Conservation (phyloP, 441 rosid genomes). For the Euphorbia celastroides region DNA sequence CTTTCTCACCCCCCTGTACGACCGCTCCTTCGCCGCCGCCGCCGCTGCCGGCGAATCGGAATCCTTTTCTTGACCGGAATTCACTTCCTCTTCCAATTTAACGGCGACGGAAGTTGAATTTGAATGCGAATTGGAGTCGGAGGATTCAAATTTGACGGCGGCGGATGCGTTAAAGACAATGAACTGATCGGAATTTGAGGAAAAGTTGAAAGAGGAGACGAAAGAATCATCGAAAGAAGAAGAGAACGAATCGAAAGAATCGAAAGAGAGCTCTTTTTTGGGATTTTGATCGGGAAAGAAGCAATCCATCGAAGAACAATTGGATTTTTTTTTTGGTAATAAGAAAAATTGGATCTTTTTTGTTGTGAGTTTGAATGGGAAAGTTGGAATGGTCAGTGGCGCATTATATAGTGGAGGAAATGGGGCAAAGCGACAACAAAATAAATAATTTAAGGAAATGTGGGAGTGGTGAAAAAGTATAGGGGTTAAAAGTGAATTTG, state of each 20-base stretch:
- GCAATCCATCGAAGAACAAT: conserved; percentile 25
- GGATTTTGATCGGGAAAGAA: conserved; percentile 19
- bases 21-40: conserved; percentile 33
- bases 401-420: not conserved
- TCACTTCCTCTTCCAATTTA: conserved; percentile 46
- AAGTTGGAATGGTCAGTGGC: not conserved
- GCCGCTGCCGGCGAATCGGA: conserved; percentile 9
- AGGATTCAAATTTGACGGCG: conserved; percentile 18
- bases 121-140: conserved; percentile 24
- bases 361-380: not conserved
- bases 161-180: conserved; percentile 17
- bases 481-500: too few species aligned
- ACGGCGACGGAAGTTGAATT: not conserved
- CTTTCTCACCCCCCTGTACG: conserved; percentile 76
- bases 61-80: conserved; percentile 25
- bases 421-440: not conserved
- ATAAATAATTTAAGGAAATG: not conserved
- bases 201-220: too few species aligned
- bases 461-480: too few species aligned
- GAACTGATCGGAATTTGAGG: conserved; percentile 38
- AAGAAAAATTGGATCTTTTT: too few species aligned
- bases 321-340: too few species aligned
- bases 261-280: conserved; percentile 23
- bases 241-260: conserved; percentile 21
- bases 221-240: too few species aligned